Conservation (phyloP, 2,329 filamentous ascomycete species). For the Pezicula carpinea region DNA sequence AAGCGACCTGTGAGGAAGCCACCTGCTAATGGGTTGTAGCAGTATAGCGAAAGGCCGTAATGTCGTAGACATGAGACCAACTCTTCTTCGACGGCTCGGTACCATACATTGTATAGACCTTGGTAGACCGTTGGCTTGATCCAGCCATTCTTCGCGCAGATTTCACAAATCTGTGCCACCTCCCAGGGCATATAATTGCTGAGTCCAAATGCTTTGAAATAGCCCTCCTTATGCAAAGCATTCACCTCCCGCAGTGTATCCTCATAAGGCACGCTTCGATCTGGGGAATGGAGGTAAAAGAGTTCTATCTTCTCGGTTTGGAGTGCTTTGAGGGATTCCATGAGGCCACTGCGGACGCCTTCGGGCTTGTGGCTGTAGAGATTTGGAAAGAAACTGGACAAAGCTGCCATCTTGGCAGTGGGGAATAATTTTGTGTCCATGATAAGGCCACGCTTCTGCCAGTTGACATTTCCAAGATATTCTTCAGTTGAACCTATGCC, state of each 20-base stretch:
- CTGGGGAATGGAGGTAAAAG: constrained; percentile 25
- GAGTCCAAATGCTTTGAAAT: constrained; percentile 46
- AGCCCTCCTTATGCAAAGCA: constrained; percentile 29
- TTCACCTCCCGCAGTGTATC: constrained; percentile 26
- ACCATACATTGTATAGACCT: constrained; percentile 27
- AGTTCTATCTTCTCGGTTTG: constrained; percentile 38
- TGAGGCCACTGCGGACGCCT: constrained; percentile 43
- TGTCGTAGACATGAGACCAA: constrained; percentile 53
- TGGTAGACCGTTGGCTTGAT: constrained; percentile 31
- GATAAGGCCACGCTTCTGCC: constrained; percentile 53
- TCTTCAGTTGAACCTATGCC: constrained; percentile 60
- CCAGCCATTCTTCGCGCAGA: constrained; percentile 29
- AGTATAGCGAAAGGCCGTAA: constrained; percentile 56
- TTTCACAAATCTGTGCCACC: constrained; percentile 25
- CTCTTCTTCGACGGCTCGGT: constrained; percentile 54
- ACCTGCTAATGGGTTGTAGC: constrained; percentile 55
- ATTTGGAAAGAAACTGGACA: constrained; percentile 34
- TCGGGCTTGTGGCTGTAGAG: constrained; percentile 41
- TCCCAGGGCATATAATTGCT: constrained; percentile 51
- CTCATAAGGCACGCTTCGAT: constrained; percentile 23
- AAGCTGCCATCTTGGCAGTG: constrained; percentile 39
- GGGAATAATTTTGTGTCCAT: constrained; percentile 53
- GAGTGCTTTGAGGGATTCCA: constrained; percentile 47
- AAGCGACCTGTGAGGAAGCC: constrained; percentile 41
- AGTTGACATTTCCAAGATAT: constrained; percentile 53